phyloP scores from a whole-genome alignment of 306 rosid genomes.

The Psophocarpus tetragonolobus region DNA sequence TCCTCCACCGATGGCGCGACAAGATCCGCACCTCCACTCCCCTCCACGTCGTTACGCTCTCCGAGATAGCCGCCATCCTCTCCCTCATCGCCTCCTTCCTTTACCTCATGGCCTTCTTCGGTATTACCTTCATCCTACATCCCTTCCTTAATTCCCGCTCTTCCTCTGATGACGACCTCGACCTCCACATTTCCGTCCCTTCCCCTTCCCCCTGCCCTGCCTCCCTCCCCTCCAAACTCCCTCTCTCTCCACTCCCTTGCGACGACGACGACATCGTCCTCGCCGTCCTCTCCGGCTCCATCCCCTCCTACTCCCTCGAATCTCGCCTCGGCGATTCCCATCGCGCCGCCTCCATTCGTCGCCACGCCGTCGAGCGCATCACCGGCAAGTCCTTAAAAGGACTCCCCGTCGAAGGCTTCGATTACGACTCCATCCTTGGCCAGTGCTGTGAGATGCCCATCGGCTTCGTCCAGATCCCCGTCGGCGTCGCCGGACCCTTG shows the following conservation, averaged over 20 bases:
- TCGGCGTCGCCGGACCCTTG: constrained; percentile 88
- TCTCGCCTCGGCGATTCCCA: constrained; percentile 66
- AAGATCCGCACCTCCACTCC: constrained; percentile 87
- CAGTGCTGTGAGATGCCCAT: constrained; percentile 98
- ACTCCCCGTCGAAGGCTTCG: constrained; percentile 70
- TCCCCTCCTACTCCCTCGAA: constrained; percentile 74
- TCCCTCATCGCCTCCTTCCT: constrained; percentile 72
- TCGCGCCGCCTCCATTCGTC: constrained; percentile 69
- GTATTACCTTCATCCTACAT: constrained; percentile 71
- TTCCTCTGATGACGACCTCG: constrained; percentile 51
- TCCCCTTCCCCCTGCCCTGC: constrained; percentile 52
- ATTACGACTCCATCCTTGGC: constrained; percentile 75
- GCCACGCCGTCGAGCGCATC: constrained; percentile 61
- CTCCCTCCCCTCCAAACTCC: constrained; percentile 29
- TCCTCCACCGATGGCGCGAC: constrained; percentile 84
- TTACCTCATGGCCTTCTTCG: constrained; percentile 81
- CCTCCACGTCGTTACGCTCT: constrained; percentile 64
- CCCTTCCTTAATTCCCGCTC: constrained; percentile 54
- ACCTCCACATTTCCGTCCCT: constrained; percentile 22
- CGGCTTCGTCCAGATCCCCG: constrained; percentile 83
- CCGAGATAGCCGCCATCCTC: constrained; percentile 63
- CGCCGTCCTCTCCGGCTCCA: constrained; percentile 57
- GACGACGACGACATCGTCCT: constrained; percentile 64
- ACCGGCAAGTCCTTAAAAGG: constrained; percentile 58
- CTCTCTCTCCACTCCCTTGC: constrained; percentile 21